A percentile compares a stretch with the other conserved stretches of the same genome.
phyloP scores from a whole-genome alignment of 1,284 basidiomycete species.

The Tilletia horrida region DNA sequence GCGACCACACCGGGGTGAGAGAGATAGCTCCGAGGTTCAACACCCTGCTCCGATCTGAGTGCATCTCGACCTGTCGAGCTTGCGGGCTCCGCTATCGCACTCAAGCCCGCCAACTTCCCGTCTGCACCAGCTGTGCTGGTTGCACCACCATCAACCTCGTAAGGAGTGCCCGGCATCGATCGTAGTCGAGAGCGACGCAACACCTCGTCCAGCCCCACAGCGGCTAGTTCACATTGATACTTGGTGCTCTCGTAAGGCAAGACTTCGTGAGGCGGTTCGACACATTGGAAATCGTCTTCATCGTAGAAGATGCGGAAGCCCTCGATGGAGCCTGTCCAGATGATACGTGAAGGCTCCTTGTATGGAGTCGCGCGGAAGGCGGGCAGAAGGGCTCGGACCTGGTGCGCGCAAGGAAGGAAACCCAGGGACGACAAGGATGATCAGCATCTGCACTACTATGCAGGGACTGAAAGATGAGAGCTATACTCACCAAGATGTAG shows the following conservation, averaged over 20 bases:
- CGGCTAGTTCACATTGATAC: conserved; percentile 54
- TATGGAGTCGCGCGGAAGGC: conserved; percentile 45
- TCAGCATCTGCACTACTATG: no score
- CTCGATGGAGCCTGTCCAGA: conserved; percentile 55
- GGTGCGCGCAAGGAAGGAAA: background rate
- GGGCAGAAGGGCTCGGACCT: conserved; percentile 37
- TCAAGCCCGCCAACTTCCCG: no score
- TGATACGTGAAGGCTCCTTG: conserved; percentile 42
- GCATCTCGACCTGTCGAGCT: conserved; percentile 1
- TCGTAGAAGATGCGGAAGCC: conserved; percentile 47
- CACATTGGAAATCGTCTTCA: conserved; percentile 48
- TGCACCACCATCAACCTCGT: conserved; percentile 19
- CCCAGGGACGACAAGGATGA: background rate
- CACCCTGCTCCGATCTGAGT: conserved; percentile 6
- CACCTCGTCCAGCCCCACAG: conserved; percentile 48
- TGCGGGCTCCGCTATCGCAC: background rate
- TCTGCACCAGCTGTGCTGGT: background rate
- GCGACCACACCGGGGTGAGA: conserved; percentile 55
- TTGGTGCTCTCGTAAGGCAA: conserved; percentile 54
- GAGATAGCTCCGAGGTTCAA: conserved; percentile 43
- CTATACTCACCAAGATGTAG: conserved; percentile 44
- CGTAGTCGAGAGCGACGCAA: conserved; percentile 35
- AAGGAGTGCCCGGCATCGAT: conserved; percentile 36
- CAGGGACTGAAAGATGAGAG: background rate
- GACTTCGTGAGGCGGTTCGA: conserved; percentile 33